Percentiles rank a stretch among this genome's conserved stretches.
These are phyloP conservation scores for Phialophora expanda DNA, from an alignment of 2,329 filamentous ascomycete genomes.

Conservation along the genomic window DNA sequence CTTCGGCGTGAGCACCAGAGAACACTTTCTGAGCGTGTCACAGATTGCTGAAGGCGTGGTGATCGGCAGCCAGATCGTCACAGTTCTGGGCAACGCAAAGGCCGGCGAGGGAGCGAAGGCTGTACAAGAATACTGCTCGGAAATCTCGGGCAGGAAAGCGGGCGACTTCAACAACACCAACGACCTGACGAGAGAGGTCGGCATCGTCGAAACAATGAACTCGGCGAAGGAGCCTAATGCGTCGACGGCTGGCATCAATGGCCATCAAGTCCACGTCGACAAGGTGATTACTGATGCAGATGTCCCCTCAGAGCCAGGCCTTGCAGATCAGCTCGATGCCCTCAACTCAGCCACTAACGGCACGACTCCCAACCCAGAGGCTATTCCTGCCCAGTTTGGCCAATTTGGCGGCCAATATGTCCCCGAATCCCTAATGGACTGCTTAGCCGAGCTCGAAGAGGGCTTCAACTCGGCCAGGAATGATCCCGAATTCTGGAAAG, in stretches of 20 bases:
- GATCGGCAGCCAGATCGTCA: slow-evolving; percentile 94
- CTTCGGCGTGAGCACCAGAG: slow-evolving; percentile 92
- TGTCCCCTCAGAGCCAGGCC: slow-evolving; percentile 63
- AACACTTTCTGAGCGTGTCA: slow-evolving; percentile 87
- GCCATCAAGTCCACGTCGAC: slow-evolving; percentile 64
- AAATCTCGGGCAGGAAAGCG: slow-evolving; percentile 65
- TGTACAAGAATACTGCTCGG: slow-evolving; percentile 85
- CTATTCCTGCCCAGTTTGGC: slow-evolving; percentile 85
- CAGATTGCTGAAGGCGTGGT: slow-evolving; percentile 90
- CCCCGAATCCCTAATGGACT: slow-evolving; percentile 97
- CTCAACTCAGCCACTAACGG: slow-evolving; percentile 67
- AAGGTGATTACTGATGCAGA: slow-evolving; percentile 67
- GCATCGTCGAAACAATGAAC: slow-evolving; percentile 70
- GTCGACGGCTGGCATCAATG: slow-evolving; percentile 44
- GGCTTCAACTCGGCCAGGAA: slow-evolving; percentile 88
- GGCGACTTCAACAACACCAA: slow-evolving; percentile 52
- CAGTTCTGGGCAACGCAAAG: slow-evolving; percentile 71
- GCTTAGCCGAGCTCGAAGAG: slow-evolving; percentile 83
- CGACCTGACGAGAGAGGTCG: slow-evolving; percentile 66
- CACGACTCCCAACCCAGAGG: slow-evolving; percentile 48
- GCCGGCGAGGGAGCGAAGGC: slow-evolving; percentile 70
- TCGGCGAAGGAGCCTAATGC: slow-evolving; percentile 65
- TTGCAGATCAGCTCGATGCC: slow-evolving; percentile 83
- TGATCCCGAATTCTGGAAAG: slow-evolving; percentile 93
- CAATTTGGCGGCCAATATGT: slow-evolving; percentile 98